These are phyloP conservation scores for Urochloa ruziziensis DNA, from an alignment of 176 grass and related monocot species.

Conservation along the genomic window DNA sequence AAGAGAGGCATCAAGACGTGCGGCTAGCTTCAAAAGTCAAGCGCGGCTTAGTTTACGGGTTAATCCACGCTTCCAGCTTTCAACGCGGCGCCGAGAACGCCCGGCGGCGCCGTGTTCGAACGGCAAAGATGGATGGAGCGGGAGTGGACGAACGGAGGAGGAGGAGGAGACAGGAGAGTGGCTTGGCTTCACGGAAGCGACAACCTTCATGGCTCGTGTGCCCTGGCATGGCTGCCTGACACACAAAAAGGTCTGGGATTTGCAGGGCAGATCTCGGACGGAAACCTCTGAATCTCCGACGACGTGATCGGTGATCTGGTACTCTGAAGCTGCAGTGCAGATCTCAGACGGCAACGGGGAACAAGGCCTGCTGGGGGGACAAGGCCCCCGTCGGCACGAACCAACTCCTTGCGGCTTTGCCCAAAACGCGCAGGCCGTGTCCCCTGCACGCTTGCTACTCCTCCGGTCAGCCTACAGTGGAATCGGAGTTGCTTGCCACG, in stretches of 20 bases:
- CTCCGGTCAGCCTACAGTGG: conserved; percentile 9
- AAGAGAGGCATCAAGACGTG: not conserved
- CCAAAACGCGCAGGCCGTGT: conserved; percentile 1
- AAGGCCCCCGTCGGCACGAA: conserved; percentile 13
- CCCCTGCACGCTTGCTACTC: conserved; percentile 15
- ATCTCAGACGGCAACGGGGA: not conserved
- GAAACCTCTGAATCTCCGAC: not conserved
- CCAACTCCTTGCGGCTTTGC: conserved; percentile 15
- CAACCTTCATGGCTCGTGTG: not conserved
- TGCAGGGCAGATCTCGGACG: not conserved
- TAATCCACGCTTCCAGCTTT: not conserved
- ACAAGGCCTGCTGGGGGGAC: not conserved
- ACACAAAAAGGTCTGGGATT: not conserved
- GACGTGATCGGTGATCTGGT: not conserved
- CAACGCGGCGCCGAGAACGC: conserved; percentile 4
- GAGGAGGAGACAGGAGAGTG: not conserved
- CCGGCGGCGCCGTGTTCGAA: conserved; percentile 11
- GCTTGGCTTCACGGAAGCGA: not conserved
- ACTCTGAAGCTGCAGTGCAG: too few relatives aligned
- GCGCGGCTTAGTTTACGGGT: not conserved
- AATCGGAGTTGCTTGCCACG: not conserved
- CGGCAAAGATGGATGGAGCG: too few relatives aligned
- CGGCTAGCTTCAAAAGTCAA: not conserved
- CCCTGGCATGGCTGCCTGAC: not conserved
- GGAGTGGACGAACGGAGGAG: too few relatives aligned